Conservation (phyloP, 768 basidiomycete genomes). For the Sistotremastrum suecicum region DNA sequence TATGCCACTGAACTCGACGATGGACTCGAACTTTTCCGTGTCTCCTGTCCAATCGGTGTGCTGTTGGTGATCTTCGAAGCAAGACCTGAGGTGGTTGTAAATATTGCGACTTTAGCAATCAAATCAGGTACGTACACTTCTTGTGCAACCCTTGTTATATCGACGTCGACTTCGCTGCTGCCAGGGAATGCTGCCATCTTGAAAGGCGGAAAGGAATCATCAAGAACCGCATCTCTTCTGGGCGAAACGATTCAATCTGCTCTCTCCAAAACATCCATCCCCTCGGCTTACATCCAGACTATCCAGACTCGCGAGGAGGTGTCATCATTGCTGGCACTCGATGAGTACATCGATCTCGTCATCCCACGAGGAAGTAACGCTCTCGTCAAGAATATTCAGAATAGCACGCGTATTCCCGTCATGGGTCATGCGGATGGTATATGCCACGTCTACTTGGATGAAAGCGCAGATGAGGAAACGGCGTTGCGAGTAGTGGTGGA, state of each 20-base stretch:
- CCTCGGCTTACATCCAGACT: constrained; percentile 74
- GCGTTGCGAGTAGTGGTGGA: constrained; percentile 75
- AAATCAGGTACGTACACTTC: constrained; percentile 62
- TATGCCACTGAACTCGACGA: constrained; percentile 90
- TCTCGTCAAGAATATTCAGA: constrained; percentile 81
- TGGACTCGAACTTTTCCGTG: constrained; percentile 75
- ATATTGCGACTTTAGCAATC: constrained; percentile 90
- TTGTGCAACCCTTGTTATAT: background rate
- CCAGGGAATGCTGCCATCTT: constrained; percentile 92
- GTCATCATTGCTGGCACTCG: constrained; percentile 69
- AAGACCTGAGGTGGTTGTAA: constrained; percentile 93
- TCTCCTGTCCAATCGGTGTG: constrained; percentile 94
- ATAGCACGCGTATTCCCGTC: constrained; percentile 83
- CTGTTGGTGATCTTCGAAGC: constrained; percentile 95
- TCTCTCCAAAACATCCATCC: constrained; percentile 57
- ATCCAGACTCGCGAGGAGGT: constrained; percentile 90
- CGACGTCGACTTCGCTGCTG: background rate
- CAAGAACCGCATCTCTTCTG: constrained; percentile 61
- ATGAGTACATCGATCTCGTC: constrained; percentile 90
- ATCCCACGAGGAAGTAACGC: constrained; percentile 92
- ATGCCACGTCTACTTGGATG: constrained; percentile 83
- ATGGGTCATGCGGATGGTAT: constrained; percentile 99
- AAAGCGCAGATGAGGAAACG: constrained; percentile 62
- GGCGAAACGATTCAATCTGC: constrained; percentile 70
- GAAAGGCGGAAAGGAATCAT: constrained; percentile 95